Conservation (phyloP, 345 rosid species). For the Bruguiera sexangula region DNA sequence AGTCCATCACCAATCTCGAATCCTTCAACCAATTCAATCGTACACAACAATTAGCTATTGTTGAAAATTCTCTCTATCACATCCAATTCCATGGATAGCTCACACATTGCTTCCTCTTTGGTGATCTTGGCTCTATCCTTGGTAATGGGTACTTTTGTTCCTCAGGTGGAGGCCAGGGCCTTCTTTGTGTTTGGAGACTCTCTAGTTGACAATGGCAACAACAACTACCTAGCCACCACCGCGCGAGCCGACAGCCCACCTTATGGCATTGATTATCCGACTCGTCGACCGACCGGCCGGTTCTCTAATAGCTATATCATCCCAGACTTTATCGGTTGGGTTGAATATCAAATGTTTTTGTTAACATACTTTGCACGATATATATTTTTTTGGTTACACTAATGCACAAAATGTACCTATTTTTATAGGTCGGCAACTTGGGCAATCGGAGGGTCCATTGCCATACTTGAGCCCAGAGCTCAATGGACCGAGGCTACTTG, state of each 20-base stretch:
- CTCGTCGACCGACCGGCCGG: conserved; percentile 25
- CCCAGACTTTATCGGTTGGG: conserved; percentile 21
- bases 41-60: background rate
- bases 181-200: conserved; percentile 31
- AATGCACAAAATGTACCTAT: background rate
- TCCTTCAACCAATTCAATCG: background rate
- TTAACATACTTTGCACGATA: background rate
- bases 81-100: background rate
- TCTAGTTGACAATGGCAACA: conserved; percentile 27
- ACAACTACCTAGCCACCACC: conserved; percentile 18
- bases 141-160: background rate
- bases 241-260: conserved; percentile 23
- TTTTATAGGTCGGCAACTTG: conserved; percentile 16
- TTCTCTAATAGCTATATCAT: conserved; percentile 25
- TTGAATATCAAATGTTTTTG: background rate
- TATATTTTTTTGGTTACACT: background rate
- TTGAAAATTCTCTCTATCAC: background rate
- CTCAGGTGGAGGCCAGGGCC: conserved; percentile 15
- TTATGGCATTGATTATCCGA: conserved; percentile 27
- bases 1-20: background rate
- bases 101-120: background rate
- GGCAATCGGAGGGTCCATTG: conserved; percentile 13
- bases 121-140: background rate
- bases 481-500: conserved; percentile 13
- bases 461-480: conserved; percentile 29